Base-by-base conservation (phyloP, 1,284 basidiomycete species). In the Leccinum solheimii region DNA sequence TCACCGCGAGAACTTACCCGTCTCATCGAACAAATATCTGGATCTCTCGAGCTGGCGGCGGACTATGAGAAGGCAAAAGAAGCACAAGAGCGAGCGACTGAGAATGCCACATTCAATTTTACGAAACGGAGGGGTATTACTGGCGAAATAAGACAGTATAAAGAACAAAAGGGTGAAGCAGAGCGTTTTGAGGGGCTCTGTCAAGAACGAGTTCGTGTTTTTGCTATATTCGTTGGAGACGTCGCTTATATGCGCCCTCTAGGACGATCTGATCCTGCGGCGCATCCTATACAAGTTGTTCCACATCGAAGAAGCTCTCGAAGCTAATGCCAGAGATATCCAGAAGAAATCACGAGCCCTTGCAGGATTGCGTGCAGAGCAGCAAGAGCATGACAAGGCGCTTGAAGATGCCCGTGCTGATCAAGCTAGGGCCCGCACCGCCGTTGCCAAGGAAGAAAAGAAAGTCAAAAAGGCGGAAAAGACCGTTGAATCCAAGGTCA, bases 61-160 rank as follows among this genome's bases (percentile, higher is more conserved):
- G 94, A 95, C 57, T 99, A 99, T 71, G 96, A 98, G 62, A 86
- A 86, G 58, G 94, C 95, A 6, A 95, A 93, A 71, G 86, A 87
- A 50, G 89, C 85, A 0, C 93, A 97, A 70, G 93, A 97, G 14
- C 86, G 90, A 58, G 95, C 96, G 8, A 94, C 94, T 0, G 97
- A 98, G 72, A 91, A 92, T 56, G 94, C 95, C 3, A 97, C 95
- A 1, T 91, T 92, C 77, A 96, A 96, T 74, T 97, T 96, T 74
- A 91, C 91, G 26, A 97, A 97, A 76, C 87, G 97, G 55, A 84
- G 95, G 60, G 93, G 94, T 10, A 96, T 99, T 69, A 86, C 94
- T 6, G 92, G 92, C 3, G 97, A 99, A 77, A 96, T 97, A 68
- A 96, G 94, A 77, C 94, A 97, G 70, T 98, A 97, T 78, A 95